phyloP scores from a whole-genome alignment of 805 yeast genomes.

The Maudiozyma serrabonitensis region DNA sequence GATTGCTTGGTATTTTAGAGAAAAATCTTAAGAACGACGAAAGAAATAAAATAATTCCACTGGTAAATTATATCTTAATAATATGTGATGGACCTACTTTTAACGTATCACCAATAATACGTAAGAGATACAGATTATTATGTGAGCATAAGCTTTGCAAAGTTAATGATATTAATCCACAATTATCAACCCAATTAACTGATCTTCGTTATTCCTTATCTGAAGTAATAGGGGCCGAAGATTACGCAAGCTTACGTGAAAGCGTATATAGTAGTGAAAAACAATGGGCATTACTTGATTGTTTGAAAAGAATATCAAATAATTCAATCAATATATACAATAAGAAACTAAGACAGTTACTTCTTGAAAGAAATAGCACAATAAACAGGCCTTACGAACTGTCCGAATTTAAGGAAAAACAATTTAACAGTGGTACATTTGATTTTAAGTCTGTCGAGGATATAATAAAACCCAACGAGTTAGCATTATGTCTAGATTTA shows the following conservation, averaged over 20 bases:
- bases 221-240: conserved; percentile 7
- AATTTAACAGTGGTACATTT: conserved; percentile 16
- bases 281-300: conserved; percentile 22
- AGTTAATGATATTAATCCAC: conserved; percentile 14
- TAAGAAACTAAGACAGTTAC: conserved; percentile 23
- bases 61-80: conserved; percentile 29
- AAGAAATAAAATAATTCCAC: conserved; percentile 24
- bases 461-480: conserved; percentile 26
- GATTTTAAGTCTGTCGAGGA: conserved; percentile 26
- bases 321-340: conserved; percentile 25
- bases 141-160: conserved; percentile 22
- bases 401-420: conserved; percentile 11
- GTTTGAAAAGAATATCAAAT: conserved; percentile 17
- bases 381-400: conserved; percentile 23
- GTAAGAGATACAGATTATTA: conserved; percentile 32
- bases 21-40: conserved; percentile 17
- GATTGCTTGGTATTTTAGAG: conserved; percentile 27
- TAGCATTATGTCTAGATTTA: conserved; percentile 20
- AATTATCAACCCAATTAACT: conserved; percentile 11
- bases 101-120: conserved; percentile 33
- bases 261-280: conserved; percentile 17
- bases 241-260: conserved; percentile 6
- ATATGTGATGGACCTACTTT: conserved; percentile 33
- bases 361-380: conserved; percentile 23
- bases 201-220: conserved; percentile 15